Evolutionary conservation across 768 basidiomycete species (phyloP).

Genomic region (Kwoniella sp.): DNA sequence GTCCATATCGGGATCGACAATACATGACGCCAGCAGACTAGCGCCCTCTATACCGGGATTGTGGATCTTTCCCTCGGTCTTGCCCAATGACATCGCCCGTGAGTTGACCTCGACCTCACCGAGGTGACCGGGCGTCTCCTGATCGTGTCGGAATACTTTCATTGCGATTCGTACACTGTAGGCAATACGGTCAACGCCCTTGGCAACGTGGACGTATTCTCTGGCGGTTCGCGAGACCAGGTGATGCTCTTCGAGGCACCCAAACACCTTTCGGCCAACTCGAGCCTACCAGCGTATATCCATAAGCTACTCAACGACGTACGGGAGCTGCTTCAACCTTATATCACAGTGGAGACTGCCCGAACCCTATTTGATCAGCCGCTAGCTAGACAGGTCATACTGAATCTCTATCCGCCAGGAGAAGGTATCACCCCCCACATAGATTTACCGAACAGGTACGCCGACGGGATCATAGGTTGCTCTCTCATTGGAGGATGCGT

Average conservation of each 20-base stretch:
- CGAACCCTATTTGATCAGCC: constrained; percentile 51
- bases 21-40: constrained; percentile 4
- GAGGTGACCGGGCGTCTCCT: no score
- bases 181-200: constrained; percentile 29
- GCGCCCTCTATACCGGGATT: constrained; percentile 48
- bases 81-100: constrained; percentile 37
- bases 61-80: constrained; percentile 37
- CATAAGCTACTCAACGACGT: constrained; percentile 64
- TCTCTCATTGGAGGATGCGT: constrained; percentile 78
- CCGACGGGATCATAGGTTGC: constrained; percentile 85
- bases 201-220: constrained; percentile 44
- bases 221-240: constrained; percentile 65
- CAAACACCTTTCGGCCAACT: not conserved
- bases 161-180: constrained; percentile 6
- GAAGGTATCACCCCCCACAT: constrained; percentile 88
- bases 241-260: constrained; percentile 80
- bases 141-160: no score
- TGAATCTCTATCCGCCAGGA: constrained; percentile 86
- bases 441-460: constrained; percentile 80
- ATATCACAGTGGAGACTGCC: constrained; percentile 62
- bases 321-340: constrained; percentile 61
- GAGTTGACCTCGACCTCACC: constrained; percentile 15
- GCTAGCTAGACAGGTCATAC: constrained; percentile 75
- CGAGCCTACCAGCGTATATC: constrained; percentile 61
- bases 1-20: no score